phyloP scores from a whole-genome alignment of 2,329 filamentous ascomycete genomes.

The Scolecobasidium constrictum region DNA sequence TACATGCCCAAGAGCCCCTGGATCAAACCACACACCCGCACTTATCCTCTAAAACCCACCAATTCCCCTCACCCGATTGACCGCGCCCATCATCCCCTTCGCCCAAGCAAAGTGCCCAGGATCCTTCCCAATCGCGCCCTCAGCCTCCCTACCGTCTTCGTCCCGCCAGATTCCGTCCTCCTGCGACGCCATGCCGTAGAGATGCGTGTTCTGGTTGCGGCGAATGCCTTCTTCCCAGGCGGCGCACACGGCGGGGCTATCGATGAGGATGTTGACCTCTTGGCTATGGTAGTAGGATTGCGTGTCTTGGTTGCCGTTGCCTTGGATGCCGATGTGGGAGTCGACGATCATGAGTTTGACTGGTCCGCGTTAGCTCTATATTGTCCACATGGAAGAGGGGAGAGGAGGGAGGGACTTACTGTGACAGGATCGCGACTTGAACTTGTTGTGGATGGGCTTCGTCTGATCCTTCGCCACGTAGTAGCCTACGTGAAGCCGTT shows the following conservation, averaged over 20 bases:
- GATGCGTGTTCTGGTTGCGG: conserved; percentile 56
- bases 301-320: conserved; percentile 71
- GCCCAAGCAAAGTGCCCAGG: conserved; percentile 48
- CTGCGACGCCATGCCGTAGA: conserved; percentile 42
- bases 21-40: too few species aligned
- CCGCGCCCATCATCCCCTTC: conserved; percentile 45
- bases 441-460: conserved; percentile 52
- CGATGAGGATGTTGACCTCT: conserved; percentile 67
- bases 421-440: conserved; percentile 59
- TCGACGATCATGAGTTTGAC: conserved; percentile 69
- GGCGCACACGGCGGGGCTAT: conserved; percentile 49
- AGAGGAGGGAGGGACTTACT: conserved; percentile 16
- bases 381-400: neutral
- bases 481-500: conserved; percentile 50
- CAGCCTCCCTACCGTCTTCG: conserved; percentile 26
- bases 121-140: conserved; percentile 32
- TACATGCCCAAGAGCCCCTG: too few species aligned
- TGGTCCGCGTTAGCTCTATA: conserved; percentile 8
- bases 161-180: conserved; percentile 55
- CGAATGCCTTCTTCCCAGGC: conserved; percentile 52
- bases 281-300: conserved; percentile 71
- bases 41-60: conserved; percentile 41
- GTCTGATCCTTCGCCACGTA: conserved; percentile 68
- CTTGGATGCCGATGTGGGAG: conserved; percentile 56
- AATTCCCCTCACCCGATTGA: conserved; percentile 46